These are phyloP conservation scores for Trichosanthes cucumerina DNA, from an alignment of 306 rosid genomes.

Conservation along the genomic window DNA sequence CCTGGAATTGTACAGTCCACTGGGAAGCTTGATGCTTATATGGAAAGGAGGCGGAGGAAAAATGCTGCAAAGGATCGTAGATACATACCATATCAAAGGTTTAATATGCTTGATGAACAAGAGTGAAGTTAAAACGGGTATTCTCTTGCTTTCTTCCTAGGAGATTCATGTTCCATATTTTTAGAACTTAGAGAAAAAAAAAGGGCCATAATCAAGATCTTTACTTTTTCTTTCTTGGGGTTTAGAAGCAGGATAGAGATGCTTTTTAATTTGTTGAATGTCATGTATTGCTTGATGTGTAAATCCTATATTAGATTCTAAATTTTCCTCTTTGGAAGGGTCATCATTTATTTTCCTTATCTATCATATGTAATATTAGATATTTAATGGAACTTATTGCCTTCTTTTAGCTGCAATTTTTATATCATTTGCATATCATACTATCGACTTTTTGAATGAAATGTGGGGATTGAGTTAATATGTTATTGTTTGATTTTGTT, in stretches of 20 bases:
- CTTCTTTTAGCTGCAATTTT: neutral
- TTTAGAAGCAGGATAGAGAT: neutral
- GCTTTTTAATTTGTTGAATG: neutral
- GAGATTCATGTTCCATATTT: neutral
- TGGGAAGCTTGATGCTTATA: conserved; percentile 60
- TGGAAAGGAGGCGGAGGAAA: conserved; percentile 68
- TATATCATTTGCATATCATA: neutral
- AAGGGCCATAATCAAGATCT: neutral
- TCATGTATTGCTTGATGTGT: neutral
- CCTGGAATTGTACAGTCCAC: conserved; percentile 29
- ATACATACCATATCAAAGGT: conserved; percentile 66
- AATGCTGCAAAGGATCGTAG: conserved; percentile 75
- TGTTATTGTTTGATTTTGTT: too few species aligned
- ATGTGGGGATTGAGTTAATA: too few species aligned
- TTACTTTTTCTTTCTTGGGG: neutral
- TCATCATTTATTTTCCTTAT: neutral
- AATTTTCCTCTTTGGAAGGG: neutral
- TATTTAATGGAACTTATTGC: neutral
- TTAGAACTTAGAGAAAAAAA: neutral
- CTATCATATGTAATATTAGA: neutral
- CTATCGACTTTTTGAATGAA: too few species aligned
- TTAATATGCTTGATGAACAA: conserved; percentile 11
- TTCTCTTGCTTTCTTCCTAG: neutral
- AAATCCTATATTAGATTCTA: neutral
- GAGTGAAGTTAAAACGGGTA: conserved; percentile 9